phyloP scores from a whole-genome alignment of 192 early-diverging fungal species.

The Coemansia sp. region DNA sequence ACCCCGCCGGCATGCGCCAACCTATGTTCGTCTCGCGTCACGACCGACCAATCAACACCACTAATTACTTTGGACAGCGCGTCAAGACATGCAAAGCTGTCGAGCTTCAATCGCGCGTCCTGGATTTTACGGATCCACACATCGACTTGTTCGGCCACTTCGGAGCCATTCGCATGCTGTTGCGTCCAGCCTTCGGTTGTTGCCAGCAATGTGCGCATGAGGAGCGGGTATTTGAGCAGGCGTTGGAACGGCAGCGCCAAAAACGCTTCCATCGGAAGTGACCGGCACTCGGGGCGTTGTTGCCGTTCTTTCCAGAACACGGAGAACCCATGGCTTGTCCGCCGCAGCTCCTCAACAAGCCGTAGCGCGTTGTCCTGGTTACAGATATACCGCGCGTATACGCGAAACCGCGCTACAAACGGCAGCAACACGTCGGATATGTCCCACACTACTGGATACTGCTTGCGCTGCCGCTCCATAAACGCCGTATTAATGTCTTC shows the following conservation, averaged over 20 bases:
- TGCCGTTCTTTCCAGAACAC: slow-evolving; percentile 57
- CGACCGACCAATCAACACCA: slow-evolving; percentile 30
- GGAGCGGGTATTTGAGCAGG: slow-evolving; percentile 62
- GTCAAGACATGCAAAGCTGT: slow-evolving; percentile 45
- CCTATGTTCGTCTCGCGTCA: slow-evolving; percentile 29
- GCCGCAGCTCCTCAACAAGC: slow-evolving; percentile 49
- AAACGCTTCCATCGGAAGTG: slow-evolving; percentile 58
- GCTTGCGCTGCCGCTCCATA: slow-evolving; percentile 57
- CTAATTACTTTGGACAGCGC: slow-evolving; percentile 24
- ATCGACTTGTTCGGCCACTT: slow-evolving; percentile 45
- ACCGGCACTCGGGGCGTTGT: slow-evolving; percentile 53
- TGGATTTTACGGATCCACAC: slow-evolving; percentile 53
- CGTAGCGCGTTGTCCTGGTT: slow-evolving; percentile 60
- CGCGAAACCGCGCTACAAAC: slow-evolving; percentile 50
- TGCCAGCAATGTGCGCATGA: slow-evolving; percentile 56
- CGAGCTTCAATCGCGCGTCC: slow-evolving; percentile 44
- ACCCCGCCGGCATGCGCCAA: slow-evolving; percentile 38
- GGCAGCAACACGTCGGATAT: slow-evolving; percentile 57
- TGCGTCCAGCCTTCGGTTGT: slow-evolving; percentile 49
- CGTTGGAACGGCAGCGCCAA: slow-evolving; percentile 62
- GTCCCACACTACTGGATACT: slow-evolving; percentile 58
- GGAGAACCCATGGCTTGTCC: slow-evolving; percentile 52
- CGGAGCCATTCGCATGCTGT: slow-evolving; percentile 35
- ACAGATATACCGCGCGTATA: slow-evolving; percentile 59
- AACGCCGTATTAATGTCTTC: slow-evolving; percentile 54